phyloP scores from a whole-genome alignment of 2,329 filamentous ascomycete species.

The Arthrobotrys iridis region DNA sequence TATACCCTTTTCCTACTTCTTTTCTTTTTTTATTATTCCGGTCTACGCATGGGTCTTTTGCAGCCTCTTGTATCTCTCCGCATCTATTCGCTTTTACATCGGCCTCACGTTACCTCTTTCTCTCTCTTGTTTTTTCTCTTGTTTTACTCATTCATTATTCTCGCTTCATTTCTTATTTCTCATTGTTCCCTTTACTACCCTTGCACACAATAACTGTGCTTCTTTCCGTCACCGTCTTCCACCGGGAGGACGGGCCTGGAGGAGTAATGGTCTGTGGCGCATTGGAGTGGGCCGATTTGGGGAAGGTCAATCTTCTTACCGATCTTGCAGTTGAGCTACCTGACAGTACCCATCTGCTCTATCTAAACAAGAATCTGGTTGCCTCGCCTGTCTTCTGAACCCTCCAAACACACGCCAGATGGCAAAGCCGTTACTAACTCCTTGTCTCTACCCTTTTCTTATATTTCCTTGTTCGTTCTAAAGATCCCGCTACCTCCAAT shows the following conservation, averaged over 20 bases:
- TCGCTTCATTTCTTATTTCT: background rate
- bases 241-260: conserved; percentile 38
- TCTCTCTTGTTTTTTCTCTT: background rate
- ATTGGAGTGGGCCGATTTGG: conserved; percentile 51
- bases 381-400: conserved; percentile 43
- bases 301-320: conserved; percentile 36
- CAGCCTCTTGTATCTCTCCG: background rate
- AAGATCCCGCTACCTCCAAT: conserved; percentile 49
- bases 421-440: conserved; percentile 53
- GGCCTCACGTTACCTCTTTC: background rate
- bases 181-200: conserved; percentile 28
- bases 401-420: conserved; percentile 47
- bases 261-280: conserved; percentile 51
- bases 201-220: conserved; percentile 51
- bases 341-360: conserved; percentile 53
- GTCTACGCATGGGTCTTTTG: background rate
- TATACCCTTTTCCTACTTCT: background rate
- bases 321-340: conserved; percentile 54
- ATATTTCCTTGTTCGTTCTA: conserved; percentile 54
- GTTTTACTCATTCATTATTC: background rate
- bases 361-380: conserved; percentile 37
- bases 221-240: conserved; percentile 35
- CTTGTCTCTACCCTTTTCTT: conserved; percentile 42
- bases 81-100: conserved; percentile 1
- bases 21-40: background rate